Conservation (phyloP, 805 yeast species). For the Candida pseudofarinosa region DNA sequence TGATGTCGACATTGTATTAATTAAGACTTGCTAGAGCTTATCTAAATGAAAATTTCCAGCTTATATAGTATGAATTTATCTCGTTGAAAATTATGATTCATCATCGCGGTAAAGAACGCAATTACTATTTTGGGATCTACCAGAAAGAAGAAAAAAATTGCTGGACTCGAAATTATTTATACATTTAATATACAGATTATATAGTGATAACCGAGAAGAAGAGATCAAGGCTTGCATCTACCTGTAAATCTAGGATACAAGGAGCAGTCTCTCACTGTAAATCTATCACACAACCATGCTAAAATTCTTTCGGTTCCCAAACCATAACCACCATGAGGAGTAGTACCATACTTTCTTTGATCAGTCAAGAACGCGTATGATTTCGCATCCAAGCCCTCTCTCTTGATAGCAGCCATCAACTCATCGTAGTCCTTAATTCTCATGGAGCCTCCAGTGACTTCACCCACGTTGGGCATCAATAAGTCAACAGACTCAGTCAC, state of each 20-base stretch:
- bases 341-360: slow-evolving; percentile 93
- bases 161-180: neutral
- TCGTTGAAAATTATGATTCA: slow-evolving; percentile 2
- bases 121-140: neutral
- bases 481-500: slow-evolving; percentile 99
- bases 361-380: slow-evolving; percentile 96
- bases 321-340: slow-evolving; percentile 99
- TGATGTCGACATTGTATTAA: slow-evolving; percentile 22
- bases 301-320: slow-evolving; percentile 96
- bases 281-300: slow-evolving; percentile 97
- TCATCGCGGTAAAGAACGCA: slow-evolving; percentile 2
- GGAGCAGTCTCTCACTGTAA: slow-evolving; percentile 97
- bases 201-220: neutral
- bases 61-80: neutral
- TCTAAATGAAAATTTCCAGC: neutral
- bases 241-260: slow-evolving; percentile 97
- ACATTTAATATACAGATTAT: neutral
- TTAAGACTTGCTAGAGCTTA: too few relatives aligned
- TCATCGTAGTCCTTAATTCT: slow-evolving; percentile 83
- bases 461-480: slow-evolving; percentile 98
- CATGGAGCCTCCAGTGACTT: slow-evolving; percentile 99
- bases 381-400: slow-evolving; percentile 80
- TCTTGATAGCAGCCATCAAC: slow-evolving; percentile 82
- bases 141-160: neutral
- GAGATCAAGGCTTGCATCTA: slow-evolving; percentile 85